Base-by-base conservation (phyloP, 1,139 yeast species). In the Wickerhamiella infanticola region DNA sequence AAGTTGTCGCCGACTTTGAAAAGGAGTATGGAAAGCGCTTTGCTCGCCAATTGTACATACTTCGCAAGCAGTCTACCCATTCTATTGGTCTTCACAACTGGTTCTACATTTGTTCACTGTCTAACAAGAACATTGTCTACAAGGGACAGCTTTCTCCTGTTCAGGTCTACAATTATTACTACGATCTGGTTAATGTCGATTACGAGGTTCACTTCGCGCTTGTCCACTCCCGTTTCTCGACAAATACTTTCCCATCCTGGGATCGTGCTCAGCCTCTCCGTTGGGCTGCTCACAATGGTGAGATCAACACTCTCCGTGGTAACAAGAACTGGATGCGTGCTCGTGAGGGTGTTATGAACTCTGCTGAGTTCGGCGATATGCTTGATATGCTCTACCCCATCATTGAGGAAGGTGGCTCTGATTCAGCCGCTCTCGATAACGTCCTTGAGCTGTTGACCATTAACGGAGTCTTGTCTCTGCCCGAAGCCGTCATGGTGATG, bases 281-380 rank as follows among this genome's bases (percentile, higher is more conserved):
- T 65, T 81, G 93, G 81, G 88, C 95, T 37, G 98, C 98, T 40
- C 98, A 90, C 69, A 90, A 90, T 64, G 98, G 98, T 72, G 98
- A 90, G 68, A 90, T 90, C 64, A 90, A 90, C 67, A 88, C 98
- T 40, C 71, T 90, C 62, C 77, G 97, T 64, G 98, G 98, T 58
- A 90, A 90, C 74, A 90, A 86, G 67, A 90, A 90, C 66, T 90
- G 97, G 97, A 88, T 90, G 96, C 78, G 95, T 58, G 93, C 98
- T 40, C 83, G 94, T 66, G 98, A 90, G 70, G 97, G 97, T 68
- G 85, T 88, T 44, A 85, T 90, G 95, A 73, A 77, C 41, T 82
- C 95, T 3, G 72, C 76, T 50, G 72, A 84, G 51, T 88, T 90
- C 63, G 95, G 94, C 54, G 95, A 85, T 46, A 94, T 85, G 57